Evolutionary conservation across 306 rosid species (phyloP).

Genomic region (Hylodesmum podocarpum): DNA sequence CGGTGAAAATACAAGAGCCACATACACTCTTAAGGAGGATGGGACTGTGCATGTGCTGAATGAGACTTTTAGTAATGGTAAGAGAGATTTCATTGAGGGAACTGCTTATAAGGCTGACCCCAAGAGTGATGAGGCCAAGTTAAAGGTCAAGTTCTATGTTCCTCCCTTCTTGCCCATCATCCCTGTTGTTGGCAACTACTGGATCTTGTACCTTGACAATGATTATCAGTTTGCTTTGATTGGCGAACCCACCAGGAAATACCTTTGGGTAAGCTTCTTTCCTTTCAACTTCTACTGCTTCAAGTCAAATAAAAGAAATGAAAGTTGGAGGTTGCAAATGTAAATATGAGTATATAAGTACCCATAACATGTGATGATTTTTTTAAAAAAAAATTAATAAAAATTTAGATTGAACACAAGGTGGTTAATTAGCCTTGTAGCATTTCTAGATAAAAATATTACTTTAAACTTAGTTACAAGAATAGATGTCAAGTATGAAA

Average conservation of each 20-base stretch:
- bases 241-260: conserved; percentile 72
- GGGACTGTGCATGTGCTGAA: conserved; percentile 71
- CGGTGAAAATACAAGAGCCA: conserved; percentile 75
- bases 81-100: conserved; percentile 59
- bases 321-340: too few relatives aligned
- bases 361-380: too few relatives aligned
- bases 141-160: conserved; percentile 73
- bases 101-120: conserved; percentile 73
- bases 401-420: too few relatives aligned
- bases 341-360: too few relatives aligned
- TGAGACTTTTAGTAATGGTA: conserved; percentile 78
- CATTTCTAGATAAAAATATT: too few relatives aligned
- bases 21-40: conserved; percentile 70
- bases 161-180: conserved; percentile 88
- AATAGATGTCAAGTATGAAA: too few relatives aligned
- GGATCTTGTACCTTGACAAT: conserved; percentile 71
- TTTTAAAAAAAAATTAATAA: too few relatives aligned
- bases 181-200: conserved; percentile 76
- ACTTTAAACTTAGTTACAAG: too few relatives aligned
- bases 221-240: conserved; percentile 70
- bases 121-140: conserved; percentile 73
- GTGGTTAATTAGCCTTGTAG: too few relatives aligned
- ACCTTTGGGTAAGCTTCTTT: conserved; percentile 69
- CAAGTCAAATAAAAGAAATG: too few relatives aligned
- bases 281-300: too few relatives aligned